Evolutionary conservation across 139 green algal species (phyloP), one percentile per base, ranked within the genome.

Genomic region (Mesotaenium endlicherianum): DNA sequence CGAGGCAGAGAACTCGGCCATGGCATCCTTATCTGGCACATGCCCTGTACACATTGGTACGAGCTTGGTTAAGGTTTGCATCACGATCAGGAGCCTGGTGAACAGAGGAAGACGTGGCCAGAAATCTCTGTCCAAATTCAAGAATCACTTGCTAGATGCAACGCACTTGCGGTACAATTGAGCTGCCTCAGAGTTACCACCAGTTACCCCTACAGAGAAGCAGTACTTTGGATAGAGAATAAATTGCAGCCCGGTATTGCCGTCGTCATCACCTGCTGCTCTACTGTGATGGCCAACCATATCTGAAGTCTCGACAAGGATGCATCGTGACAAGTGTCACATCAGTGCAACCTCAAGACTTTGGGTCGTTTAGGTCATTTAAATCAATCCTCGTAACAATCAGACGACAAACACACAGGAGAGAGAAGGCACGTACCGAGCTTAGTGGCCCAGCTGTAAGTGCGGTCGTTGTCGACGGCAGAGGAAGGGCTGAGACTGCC

Each of bases 11-110:
- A 34, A 34, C 11, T 82, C 75, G 39, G 42, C 44, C 1, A 82
- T 44, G 1, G 75, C 60, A 4, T 82, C 75, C 75, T 82, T 82
- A n/a, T 82, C 75, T 20, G 75, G 75, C 20, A 82, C 75, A 75
- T 82, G 57, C 20, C 75, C 75, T 82, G 75, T 36, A 80, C 0
- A 72, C 20, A 55, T 34, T 8, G 36, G 34, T 16, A 78, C 11
- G n/a, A 70, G n/a, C 11, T 8, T 39, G n/a, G 36, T 64, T 31
- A 38, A 55, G 20, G 11, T 31, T 16, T 8, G 5, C 20, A 78
- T 8, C 34, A 34, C 26, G 5, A 2, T 80, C 3, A 64, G n/a
- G 45, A 42, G 71, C 1, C 45, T n/a, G 4, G n/a, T 45, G 1
- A 53, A 75, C 30, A 75, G 67, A 41, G 1, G 1, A 26, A 60